Conservation (phyloP, 2,329 filamentous ascomycete species). For the Chrysoporthe puriensis region DNA sequence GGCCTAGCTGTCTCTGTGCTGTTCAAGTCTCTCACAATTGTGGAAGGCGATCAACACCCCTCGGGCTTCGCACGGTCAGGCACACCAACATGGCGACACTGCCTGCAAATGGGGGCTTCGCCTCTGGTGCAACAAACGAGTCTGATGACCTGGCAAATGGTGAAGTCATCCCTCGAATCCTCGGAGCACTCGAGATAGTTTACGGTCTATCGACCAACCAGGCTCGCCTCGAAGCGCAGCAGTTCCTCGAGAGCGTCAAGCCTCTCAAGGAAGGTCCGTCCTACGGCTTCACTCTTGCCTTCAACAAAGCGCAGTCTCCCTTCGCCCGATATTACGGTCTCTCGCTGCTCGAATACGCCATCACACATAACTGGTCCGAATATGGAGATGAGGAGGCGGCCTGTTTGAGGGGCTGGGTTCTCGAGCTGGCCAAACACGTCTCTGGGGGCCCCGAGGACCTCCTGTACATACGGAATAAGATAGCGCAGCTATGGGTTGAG, state of each 20-base stretch:
- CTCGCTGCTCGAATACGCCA: constrained; percentile 85
- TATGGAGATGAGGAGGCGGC: constrained; percentile 70
- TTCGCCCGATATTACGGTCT: constrained; percentile 93
- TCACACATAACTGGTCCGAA: constrained; percentile 81
- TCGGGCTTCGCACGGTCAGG: constrained; percentile 14
- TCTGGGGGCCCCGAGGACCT: constrained; percentile 67
- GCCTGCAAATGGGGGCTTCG: constrained; percentile 25
- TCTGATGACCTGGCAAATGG: constrained; percentile 39
- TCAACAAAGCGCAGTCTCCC: constrained; percentile 73
- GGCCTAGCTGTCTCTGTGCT: constrained; percentile 23
- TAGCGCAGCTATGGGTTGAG: constrained; percentile 92
- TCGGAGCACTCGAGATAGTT: constrained; percentile 84
- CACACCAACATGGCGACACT: constrained; percentile 24
- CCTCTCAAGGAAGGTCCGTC: constrained; percentile 76
- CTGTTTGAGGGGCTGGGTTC: constrained; percentile 74
- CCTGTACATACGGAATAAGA: constrained; percentile 86
- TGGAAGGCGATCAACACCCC: constrained; percentile 19
- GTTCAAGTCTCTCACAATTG: constrained; percentile 23
- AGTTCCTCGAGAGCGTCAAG: constrained; percentile 87
- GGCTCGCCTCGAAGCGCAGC: constrained; percentile 78
- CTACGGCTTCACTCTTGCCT: constrained; percentile 82
- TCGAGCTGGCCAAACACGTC: constrained; percentile 76
- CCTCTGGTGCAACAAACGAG: constrained; percentile 29
- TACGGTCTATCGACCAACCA: constrained; percentile 85
- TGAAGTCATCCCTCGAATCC: constrained; percentile 67